Base-by-base conservation (phyloP, 1,139 yeast species). In the Sugiyamaella novakii region DNA sequence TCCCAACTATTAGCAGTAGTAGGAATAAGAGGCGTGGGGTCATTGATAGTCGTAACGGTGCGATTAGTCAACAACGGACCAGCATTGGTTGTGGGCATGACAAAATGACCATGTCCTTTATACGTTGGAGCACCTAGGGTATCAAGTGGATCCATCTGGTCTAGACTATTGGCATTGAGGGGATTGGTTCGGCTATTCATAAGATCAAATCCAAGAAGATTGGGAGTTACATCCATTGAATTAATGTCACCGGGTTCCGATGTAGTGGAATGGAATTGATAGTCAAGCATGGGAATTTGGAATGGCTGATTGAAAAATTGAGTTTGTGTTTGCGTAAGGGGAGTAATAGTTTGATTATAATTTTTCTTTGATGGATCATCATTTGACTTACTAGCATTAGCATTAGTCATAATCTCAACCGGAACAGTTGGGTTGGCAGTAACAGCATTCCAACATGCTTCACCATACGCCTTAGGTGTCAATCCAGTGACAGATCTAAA, bases 401-500 rank as follows among this genome's bases (percentile, higher is more conserved):
- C 50, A 12, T 50, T 44, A 19, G 53, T 54, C 8, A 49, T 47
- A 7, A 53, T 36, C 14, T 47, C 42, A 15, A 36, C 48, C 5
- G 59, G 63, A 18, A 50, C 46, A 27, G 41, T 47, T 17, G 61
- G 60, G 40, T 54, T 54, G 6, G 60, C 45, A 21, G 64, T 80
- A 58, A 84, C 75, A 54, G 73, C 84, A 58, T 83, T 87, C 79
- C 87, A 84, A 65, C 95, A 86, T 57, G 84, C 83, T 63, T 87
- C 95, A 46, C 96, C 96, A 60, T 87, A 87, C 5, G 87, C 84
- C 70, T 87, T 86, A 30, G 95, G 95, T 0, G 96, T 87, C 54
- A 87, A 75, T 1, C 92, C 91, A 12, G 95, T 85, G 50, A 87
- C 88, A 35, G 84, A 79, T 66, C 88, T 84, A 72, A 87, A 87